Evolutionary conservation across 2,329 filamentous ascomycete species (phyloP).

Genomic region (Xylaria arbuscula): DNA sequence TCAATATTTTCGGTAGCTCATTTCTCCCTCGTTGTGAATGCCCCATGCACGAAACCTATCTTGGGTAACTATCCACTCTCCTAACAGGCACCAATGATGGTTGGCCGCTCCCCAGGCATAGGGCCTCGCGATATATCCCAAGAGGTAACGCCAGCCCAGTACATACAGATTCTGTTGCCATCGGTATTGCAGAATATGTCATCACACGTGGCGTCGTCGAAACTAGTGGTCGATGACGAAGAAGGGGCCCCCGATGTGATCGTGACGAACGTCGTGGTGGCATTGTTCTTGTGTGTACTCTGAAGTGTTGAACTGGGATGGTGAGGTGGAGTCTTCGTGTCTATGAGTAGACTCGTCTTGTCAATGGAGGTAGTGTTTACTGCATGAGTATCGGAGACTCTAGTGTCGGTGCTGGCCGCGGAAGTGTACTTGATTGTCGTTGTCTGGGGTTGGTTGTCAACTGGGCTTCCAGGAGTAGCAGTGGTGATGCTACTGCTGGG

Average conservation of each 20-base stretch:
- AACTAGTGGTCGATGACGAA: constrained; percentile 14
- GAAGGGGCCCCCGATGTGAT: constrained; percentile 12
- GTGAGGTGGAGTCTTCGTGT: background rate
- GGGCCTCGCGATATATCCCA: constrained; percentile 46
- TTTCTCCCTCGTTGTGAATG: background rate
- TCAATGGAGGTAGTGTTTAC: background rate
- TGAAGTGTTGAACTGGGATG: constrained; percentile 7
- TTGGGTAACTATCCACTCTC: background rate
- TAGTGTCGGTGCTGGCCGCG: background rate
- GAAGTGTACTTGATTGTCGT: background rate
- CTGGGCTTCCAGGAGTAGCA: background rate
- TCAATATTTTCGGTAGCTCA: background rate
- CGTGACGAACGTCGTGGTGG: constrained; percentile 13
- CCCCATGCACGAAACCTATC: background rate
- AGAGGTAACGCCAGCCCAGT: constrained; percentile 49
- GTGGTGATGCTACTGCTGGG: background rate
- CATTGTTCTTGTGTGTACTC: background rate
- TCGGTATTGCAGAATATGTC: constrained; percentile 43
- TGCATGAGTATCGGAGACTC: background rate
- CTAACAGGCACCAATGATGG: constrained; percentile 42
- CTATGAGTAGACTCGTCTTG: background rate
- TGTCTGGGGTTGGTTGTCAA: constrained; percentile 1
- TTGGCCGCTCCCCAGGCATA: constrained; percentile 44
- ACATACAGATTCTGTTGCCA: constrained; percentile 44
- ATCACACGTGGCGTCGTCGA: constrained; percentile 40